A percentile compares a stretch with the other conserved stretches of the same genome.
Evolutionary conservation across 73 alveolate genomes (phyloP).

Genomic region (Tetrahymena elliotti): DNA sequence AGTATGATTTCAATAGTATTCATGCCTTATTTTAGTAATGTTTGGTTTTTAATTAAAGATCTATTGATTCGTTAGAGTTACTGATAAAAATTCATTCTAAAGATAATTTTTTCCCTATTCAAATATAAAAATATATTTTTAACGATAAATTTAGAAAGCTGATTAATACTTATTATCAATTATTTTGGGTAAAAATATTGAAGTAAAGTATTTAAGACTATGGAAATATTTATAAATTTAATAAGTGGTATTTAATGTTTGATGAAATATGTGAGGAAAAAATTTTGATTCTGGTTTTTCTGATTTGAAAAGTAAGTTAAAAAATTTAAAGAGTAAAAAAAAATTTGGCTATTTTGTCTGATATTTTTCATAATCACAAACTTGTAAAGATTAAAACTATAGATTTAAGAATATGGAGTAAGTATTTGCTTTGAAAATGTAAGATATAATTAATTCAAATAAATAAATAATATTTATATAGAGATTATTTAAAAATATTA

Average conservation of each 20-base stretch:
- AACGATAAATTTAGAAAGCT: background rate
- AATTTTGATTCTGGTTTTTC: too few relatives aligned
- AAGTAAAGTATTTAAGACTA: too few relatives aligned
- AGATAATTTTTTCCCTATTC: background rate
- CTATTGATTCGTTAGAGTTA: background rate
- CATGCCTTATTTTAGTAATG: background rate
- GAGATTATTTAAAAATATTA: too few relatives aligned
- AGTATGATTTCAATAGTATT: background rate
- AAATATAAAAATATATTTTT: too few relatives aligned
- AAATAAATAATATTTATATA: too few relatives aligned
- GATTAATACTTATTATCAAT: too few relatives aligned
- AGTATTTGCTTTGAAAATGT: background rate
- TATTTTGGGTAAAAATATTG: background rate
- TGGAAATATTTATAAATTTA: too few relatives aligned
- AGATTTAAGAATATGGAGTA: too few relatives aligned
- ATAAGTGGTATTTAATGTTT: too few relatives aligned
- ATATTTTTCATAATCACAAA: too few relatives aligned
- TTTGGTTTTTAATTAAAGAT: background rate
- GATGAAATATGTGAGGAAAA: too few relatives aligned
- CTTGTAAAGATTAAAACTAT: background rate
- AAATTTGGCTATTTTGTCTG: background rate
- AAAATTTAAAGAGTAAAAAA: too few relatives aligned
- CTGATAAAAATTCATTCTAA: background rate
- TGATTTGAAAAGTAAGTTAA: background rate
- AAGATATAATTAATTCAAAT: background rate